Evolutionary conservation across 257 asterid genomes (phyloP), one percentile per base, ranked within the genome.

Genomic region (Lycium ferocissimum): DNA sequence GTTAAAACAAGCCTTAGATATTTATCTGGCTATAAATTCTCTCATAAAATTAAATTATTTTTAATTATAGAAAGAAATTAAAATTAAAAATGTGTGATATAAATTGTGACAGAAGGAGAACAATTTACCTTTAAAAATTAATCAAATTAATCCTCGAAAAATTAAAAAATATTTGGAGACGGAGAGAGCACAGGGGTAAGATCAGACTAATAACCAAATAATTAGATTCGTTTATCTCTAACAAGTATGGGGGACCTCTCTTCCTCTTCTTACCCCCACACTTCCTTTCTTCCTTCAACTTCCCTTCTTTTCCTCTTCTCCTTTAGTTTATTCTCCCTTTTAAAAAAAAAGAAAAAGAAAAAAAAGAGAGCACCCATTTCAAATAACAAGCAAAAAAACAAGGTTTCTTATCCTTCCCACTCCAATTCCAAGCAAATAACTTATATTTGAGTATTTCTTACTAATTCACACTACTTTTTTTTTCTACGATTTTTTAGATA

Each of bases 241-340:
- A 78, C 49, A 38, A 56, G 66, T 63, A 78, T 73, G 88, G 91
- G 88, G 91, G 90, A 6, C 86, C 89, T 87, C 54, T 65, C 51
- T 37, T 63, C 20, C 20, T 66, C 84, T 66, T 73, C 81, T 47
- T 47, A 47, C 51, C 76, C 58, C 59, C 40, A 38, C 62, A 51
- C 38, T 73, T 59, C 65, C 85, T 85, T 85, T 54, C 79, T 26
- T 26, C 33, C 86, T 65, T 80, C 84, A 9, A 49, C 38, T 88
- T 83, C 73, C 78, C 66, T 80, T 84, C 61, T 75, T 47, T 75
- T 22, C 61, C 43, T 75, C 81, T 75, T 75, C 45, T 75, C 45
- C 62, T 75, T 49, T 75, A 73, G 12, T 1, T 6, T 20, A 10
- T 1, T 75, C 47, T 7, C 45, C 58, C 81, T 15, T 14, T 51